Conservation (phyloP, 768 basidiomycete species). For the Rossbeevera mucosa region DNA sequence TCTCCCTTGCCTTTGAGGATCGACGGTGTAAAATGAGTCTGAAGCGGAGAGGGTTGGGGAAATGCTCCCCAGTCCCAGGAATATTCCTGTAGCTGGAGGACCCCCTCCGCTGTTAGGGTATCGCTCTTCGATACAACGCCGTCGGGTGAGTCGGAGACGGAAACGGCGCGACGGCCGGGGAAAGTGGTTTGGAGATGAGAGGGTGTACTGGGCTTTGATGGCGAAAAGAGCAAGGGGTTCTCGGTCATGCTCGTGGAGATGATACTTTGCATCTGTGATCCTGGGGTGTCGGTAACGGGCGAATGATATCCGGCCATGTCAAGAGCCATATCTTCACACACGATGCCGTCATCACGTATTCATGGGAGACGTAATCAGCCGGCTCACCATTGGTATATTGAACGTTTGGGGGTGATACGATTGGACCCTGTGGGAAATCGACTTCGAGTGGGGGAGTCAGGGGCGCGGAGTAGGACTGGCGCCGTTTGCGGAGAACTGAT, state of each 20-base stretch:
- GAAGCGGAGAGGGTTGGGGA: constrained; percentile 72
- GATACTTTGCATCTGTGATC: constrained; percentile 11
- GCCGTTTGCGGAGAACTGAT: constrained; percentile 18
- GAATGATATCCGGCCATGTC: constrained; percentile 81
- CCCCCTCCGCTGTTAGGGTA: constrained; percentile 4
- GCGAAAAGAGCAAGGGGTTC: constrained; percentile 17
- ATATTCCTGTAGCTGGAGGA: constrained; percentile 55
- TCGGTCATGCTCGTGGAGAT: neutral
- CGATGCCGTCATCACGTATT: neutral
- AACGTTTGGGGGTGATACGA: constrained; percentile 50
- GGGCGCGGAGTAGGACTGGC: constrained; percentile 25
- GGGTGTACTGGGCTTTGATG: constrained; percentile 15
- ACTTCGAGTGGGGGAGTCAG: constrained; percentile 37
- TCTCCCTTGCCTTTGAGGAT: constrained; percentile 15
- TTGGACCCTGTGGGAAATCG: constrained; percentile 38
- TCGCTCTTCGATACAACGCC: constrained; percentile 31
- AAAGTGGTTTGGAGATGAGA: constrained; percentile 29
- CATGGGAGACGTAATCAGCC: constrained; percentile 8
- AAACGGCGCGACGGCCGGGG: constrained; percentile 39
- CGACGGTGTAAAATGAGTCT: constrained; percentile 39
- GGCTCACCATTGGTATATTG: constrained; percentile 55
- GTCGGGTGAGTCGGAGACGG: constrained; percentile 60
- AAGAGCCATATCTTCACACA: constrained; percentile 62
- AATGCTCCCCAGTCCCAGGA: constrained; percentile 95
- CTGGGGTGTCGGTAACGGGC: constrained; percentile 2